Conservation (phyloP, 768 basidiomycete genomes). For the Coprinellus aureogranulatus region DNA sequence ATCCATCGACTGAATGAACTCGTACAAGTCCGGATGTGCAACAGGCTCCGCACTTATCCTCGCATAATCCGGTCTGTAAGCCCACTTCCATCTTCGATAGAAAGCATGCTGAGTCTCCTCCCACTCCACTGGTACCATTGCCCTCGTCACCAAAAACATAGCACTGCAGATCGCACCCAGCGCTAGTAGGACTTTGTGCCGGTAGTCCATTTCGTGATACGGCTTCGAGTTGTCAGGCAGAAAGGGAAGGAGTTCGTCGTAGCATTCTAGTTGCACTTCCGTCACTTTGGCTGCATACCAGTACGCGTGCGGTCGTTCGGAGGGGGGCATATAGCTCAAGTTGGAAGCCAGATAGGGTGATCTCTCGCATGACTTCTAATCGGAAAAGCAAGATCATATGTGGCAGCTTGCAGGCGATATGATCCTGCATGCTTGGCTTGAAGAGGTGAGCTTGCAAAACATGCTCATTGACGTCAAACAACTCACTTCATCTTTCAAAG, state of each 20-base stretch:
- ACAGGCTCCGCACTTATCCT: slow-evolving; percentile 42
- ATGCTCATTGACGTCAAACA: neutral
- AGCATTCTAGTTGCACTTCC: slow-evolving; percentile 50
- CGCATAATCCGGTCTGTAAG: slow-evolving; percentile 60
- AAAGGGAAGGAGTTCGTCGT: slow-evolving; percentile 46
- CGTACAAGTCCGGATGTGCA: slow-evolving; percentile 54
- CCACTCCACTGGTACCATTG: slow-evolving; percentile 46
- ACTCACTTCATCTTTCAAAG: slow-evolving; percentile 30
- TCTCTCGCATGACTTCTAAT: slow-evolving; percentile 58
- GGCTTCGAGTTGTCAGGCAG: slow-evolving; percentile 39
- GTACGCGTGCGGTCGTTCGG: slow-evolving; percentile 73
- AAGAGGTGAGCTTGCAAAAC: neutral
- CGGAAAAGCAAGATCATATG: slow-evolving; percentile 56
- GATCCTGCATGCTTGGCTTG: slow-evolving; percentile 24
- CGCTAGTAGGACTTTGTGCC: slow-evolving; percentile 51
- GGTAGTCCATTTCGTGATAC: slow-evolving; percentile 47
- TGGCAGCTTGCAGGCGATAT: slow-evolving; percentile 43
- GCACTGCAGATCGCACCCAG: slow-evolving; percentile 53
- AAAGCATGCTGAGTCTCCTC: slow-evolving; percentile 56
- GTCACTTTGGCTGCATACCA: slow-evolving; percentile 66
- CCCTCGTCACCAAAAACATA: slow-evolving; percentile 48
- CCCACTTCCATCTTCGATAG: slow-evolving; percentile 75
- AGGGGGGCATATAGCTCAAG: slow-evolving; percentile 65
- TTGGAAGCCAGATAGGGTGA: slow-evolving; percentile 75
- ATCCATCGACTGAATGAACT: slow-evolving; percentile 35